Evolutionary conservation across 2,329 filamentous ascomycete species (phyloP), one percentile per base, ranked within the genome.

Genomic region (Clonostachys solani): DNA sequence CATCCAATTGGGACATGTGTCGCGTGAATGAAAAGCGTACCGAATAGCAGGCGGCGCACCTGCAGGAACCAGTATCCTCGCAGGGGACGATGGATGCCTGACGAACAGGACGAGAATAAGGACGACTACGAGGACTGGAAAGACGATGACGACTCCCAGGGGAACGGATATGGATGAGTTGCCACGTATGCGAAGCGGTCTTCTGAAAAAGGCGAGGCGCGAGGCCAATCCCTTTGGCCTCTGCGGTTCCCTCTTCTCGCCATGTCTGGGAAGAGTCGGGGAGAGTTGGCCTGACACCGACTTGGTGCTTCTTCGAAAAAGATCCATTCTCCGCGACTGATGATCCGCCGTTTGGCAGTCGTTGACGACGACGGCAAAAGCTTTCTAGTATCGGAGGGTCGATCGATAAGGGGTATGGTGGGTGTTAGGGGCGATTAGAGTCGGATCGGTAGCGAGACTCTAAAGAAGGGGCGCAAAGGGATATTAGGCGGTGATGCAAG

Each of bases 151-250:
- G 62, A 96, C 84, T 56, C 92, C 92, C 45, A 99, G 75, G 23
- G 94, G 94, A 63, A 97, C 86, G 45, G 92, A 96, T 66, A 96
- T 83, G 61, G 86, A 88, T 47, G 92, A 96, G 69, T 95, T 96
- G 60, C 90, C 89, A 70, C 85, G 87, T 72, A 99, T 74, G 57
- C 92, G 85, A 74, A 99, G 81, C 45, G 92, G 89, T 62, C 89
- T 82, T 57, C 85, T 80, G 66, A 97, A 89, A 67, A 96, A 95
- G 52, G 87, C 86, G 60, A 95, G 74, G 46, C 77, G 73, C 40
- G 75, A 70, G 34, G 71, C 67, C 43, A 74, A 49, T 19, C 60
- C 65, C 49, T 71, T 68, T 34, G 66, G 63, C 50, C 66, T 67
- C 40, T 64, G 54, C 40, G 59, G 48, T 60, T 49, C 57, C 46